Percentiles rank a stretch among this genome's conserved stretches.
phyloP scores from a whole-genome alignment of 2,329 filamentous ascomycete genomes.

The Parascedosporium putredinis region DNA sequence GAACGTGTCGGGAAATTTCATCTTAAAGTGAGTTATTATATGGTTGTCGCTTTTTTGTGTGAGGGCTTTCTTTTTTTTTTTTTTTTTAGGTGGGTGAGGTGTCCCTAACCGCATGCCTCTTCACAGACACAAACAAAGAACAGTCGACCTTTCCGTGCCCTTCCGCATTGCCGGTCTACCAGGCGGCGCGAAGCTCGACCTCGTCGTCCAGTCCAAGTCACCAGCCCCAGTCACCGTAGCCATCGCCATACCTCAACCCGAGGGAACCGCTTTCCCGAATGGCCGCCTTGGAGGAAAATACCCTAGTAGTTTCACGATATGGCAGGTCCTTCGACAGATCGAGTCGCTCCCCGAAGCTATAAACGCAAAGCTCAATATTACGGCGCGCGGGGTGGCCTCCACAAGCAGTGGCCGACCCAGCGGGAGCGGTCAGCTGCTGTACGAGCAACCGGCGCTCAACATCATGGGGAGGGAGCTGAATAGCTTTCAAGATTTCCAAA shows the following conservation, averaged over 20 bases:
- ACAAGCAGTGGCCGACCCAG: conserved; percentile 39
- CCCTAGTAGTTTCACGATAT: conserved; percentile 76
- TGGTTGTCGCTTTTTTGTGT: not conserved
- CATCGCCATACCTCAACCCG: conserved; percentile 69
- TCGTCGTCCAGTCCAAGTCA: conserved; percentile 77
- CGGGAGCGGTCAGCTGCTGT: conserved; percentile 68
- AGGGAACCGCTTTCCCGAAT: conserved; percentile 51
- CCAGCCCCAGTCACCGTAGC: conserved; percentile 79
- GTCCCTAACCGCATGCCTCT: not conserved
- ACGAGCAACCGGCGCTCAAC: conserved; percentile 77
- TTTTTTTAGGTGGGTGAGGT: too few species aligned
- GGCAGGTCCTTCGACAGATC: conserved; percentile 83
- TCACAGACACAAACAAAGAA: conserved; percentile 67
- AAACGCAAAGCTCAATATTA: conserved; percentile 63
- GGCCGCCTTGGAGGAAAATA: conserved; percentile 75
- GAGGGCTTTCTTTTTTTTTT: too few species aligned
- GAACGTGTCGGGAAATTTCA: conserved; percentile 62
- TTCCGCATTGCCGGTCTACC: conserved; percentile 74
- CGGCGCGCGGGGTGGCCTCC: conserved; percentile 65
- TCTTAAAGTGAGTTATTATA: conserved; percentile 57
- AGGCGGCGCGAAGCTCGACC: conserved; percentile 82
- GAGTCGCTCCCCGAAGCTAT: conserved; percentile 62
- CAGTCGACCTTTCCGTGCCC: conserved; percentile 73
- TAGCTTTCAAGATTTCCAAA: conserved; percentile 73
- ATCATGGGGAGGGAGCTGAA: conserved; percentile 73